A percentile compares a stretch with the other conserved stretches of the same genome.
Conservation (phyloP, 352 stramenopile genomes). For the Pythium insidiosum region DNA sequence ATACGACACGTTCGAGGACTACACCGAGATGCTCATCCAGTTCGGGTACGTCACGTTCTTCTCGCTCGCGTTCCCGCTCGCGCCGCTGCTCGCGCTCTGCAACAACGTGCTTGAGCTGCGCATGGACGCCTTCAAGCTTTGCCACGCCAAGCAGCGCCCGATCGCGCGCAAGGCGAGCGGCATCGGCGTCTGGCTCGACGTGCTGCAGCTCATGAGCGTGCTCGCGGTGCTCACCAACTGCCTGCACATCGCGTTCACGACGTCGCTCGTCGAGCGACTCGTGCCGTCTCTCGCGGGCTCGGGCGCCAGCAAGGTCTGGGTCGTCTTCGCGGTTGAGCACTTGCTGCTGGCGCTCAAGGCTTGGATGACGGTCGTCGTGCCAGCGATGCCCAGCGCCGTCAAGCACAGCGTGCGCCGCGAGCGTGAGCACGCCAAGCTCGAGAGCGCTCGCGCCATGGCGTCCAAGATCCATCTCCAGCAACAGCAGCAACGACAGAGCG, state of each 20-base stretch:
- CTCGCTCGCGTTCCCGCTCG: slow-evolving; percentile 92
- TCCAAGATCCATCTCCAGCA: slow-evolving; percentile 21
- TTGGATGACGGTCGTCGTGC: slow-evolving; percentile 50
- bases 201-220: slow-evolving; percentile 94
- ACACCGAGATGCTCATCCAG: slow-evolving; percentile 91
- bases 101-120: slow-evolving; percentile 93
- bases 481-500: not conserved
- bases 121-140: slow-evolving; percentile 94
- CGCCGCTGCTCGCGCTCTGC: slow-evolving; percentile 87
- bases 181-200: slow-evolving; percentile 82
- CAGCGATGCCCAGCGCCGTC: slow-evolving; percentile 44
- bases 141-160: slow-evolving; percentile 84
- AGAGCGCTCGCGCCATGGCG: slow-evolving; percentile 60
- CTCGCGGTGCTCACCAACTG: slow-evolving; percentile 95
- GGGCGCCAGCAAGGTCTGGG: slow-evolving; percentile 73
- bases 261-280: slow-evolving; percentile 49
- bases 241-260: slow-evolving; percentile 88
- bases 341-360: slow-evolving; percentile 53
- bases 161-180: slow-evolving; percentile 90
- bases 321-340: slow-evolving; percentile 75
- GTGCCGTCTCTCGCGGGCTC: slow-evolving; percentile 19
- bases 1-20: slow-evolving; percentile 95
- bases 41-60: slow-evolving; percentile 96
- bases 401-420: slow-evolving; percentile 38
- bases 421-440: slow-evolving; percentile 53